Base-by-base conservation (phyloP, 345 rosid genomes). In the Ceriops decandra region DNA sequence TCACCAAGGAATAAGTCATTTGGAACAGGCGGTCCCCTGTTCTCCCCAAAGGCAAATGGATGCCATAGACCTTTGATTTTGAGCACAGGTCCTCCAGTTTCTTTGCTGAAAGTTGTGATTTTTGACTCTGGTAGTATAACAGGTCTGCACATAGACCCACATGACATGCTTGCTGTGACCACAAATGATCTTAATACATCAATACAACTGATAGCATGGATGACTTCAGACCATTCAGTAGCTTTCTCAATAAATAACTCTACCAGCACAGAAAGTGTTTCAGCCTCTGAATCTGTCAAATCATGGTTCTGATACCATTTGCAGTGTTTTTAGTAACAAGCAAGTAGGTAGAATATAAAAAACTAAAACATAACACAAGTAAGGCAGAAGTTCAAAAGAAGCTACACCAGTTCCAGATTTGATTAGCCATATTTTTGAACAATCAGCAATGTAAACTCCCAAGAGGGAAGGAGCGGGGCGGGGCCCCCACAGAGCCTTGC, bases 21-120 rank as follows among this genome's bases (percentile, higher is more conserved):
- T 72, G 98, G 97, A 66, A 91, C 88, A 38, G 96, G 97, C 60
- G 76, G 57, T 64, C 79, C 85, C 68, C 88, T 92, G 73, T 69
- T 86, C 61, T 84, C 90, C 64, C 82, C 92, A 49, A 89, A 83
- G 62, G 97, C 88, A 82, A 82, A 88, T 20, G 96, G 97, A 80
- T 93, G 98, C 97, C 98, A 93, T 36, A 93, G 84, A 54, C 96
- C 95, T 78, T 80, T 80, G 33, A 88, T 79, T 76, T 83, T 82
- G 58, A 93, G 89, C 51, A 85, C 53, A 10, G 98, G 90, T 52
- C 86, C 90, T 62, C 80, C 74, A 33, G 52, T 67, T 46, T 78
- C 84, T 64, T 73, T 72, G 68, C 66, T 77, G 52, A 76, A 68
- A 65, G 69, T 42, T 8, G 66, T 66, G 47, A 36, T 21, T 77